Evolutionary conservation across 139 green algal species (phyloP).

Genomic region (Chlamydomonas eustigma): DNA sequence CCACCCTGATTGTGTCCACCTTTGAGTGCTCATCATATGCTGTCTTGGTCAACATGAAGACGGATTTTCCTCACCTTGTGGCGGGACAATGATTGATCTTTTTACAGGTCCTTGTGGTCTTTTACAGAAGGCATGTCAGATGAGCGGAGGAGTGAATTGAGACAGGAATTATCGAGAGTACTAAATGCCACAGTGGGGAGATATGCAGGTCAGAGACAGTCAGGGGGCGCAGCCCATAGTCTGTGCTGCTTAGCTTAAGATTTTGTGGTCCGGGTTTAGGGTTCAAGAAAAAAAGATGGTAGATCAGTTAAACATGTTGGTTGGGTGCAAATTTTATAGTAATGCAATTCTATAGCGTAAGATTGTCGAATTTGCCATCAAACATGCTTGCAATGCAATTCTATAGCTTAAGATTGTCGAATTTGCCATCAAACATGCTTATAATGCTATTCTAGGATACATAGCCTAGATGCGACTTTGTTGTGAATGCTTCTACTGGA

Average conservation of each 20-base stretch:
- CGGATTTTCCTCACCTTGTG: not conserved
- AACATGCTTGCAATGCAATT: not conserved
- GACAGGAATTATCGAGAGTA: slow-evolving; percentile 54
- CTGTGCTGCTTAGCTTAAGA: not conserved
- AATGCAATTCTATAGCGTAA: slow-evolving; percentile 79
- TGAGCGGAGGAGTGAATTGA: slow-evolving; percentile 32
- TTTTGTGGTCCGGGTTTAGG: not conserved
- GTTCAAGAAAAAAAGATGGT: not conserved
- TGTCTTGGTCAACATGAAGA: not conserved
- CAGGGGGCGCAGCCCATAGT: not conserved
- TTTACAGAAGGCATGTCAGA: slow-evolving; percentile 58
- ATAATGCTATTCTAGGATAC: slow-evolving; percentile 74
- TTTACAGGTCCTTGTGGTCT: slow-evolving; percentile 57
- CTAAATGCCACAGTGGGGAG: slow-evolving; percentile 56
- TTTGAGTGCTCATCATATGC: not conserved
- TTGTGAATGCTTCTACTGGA: not conserved
- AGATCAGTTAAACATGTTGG: not conserved
- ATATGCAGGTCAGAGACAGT: slow-evolving; percentile 1
- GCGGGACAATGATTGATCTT: not conserved
- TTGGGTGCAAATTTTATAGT: slow-evolving; percentile 78
- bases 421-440: slow-evolving; percentile 81
- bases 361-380: no score
- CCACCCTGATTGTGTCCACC: not conserved
- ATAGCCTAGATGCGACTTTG: no score
- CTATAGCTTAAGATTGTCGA: not conserved